Percentiles rank a stretch among this genome's conserved stretches.
phyloP scores from a whole-genome alignment of 1,139 yeast species.

The Candida neerlandica region DNA sequence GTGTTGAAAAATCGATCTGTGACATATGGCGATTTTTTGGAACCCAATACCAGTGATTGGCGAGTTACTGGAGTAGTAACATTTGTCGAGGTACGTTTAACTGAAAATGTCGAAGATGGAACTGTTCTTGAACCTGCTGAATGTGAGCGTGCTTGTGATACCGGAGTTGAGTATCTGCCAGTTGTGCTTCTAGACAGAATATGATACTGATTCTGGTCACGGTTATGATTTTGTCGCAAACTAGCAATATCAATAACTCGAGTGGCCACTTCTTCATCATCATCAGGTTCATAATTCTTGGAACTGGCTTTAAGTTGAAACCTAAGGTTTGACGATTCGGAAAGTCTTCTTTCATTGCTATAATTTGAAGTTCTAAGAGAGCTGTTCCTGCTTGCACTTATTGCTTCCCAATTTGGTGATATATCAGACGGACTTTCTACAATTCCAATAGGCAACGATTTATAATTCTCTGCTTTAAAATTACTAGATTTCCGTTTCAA shows the following conservation, averaged over 20 bases:
- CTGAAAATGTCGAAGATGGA: neutral
- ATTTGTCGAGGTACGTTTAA: neutral
- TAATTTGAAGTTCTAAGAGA: slow-evolving; percentile 5
- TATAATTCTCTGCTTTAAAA: slow-evolving; percentile 1
- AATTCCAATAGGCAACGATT: slow-evolving; percentile 2
- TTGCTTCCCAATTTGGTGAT: slow-evolving; percentile 38
- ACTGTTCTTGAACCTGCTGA: neutral
- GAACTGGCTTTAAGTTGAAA: no score
- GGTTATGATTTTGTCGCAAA: neutral
- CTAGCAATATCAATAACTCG: slow-evolving; percentile 3
- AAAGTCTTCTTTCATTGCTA: neutral
- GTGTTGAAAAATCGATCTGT: neutral
- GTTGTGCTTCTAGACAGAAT: neutral
- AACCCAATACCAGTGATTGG: neutral
- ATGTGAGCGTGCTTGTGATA: neutral
- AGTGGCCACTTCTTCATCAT: slow-evolving; percentile 1
- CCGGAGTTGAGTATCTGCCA: neutral
- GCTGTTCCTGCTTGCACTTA: slow-evolving; percentile 17
- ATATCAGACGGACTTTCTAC: neutral
- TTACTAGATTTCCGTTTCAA: slow-evolving; percentile 3
- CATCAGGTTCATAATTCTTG: neutral
- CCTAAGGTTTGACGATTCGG: no score
- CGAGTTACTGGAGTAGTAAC: neutral
- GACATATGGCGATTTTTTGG: neutral
- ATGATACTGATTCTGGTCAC: neutral